phyloP scores from a whole-genome alignment of 371 early-diverging fungal genomes.

The Umbelopsis sp. region DNA sequence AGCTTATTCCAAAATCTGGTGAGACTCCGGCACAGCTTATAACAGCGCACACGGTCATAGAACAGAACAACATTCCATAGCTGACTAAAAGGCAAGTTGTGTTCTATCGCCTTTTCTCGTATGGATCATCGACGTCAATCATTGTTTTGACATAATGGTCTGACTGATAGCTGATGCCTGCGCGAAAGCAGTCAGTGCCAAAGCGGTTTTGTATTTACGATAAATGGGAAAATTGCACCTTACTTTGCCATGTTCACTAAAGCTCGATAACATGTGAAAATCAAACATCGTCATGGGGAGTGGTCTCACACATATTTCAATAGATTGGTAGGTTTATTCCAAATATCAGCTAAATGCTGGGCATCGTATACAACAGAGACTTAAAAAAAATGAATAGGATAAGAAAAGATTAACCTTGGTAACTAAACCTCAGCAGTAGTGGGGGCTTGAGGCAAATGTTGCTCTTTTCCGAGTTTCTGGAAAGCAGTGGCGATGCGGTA shows the following conservation, averaged over 20 bases:
- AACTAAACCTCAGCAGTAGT: constrained; percentile 3
- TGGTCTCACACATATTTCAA: not conserved
- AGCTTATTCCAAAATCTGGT: constrained; percentile 9
- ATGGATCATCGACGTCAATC: no score
- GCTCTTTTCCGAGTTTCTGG: constrained; percentile 21
- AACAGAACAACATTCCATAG: no score
- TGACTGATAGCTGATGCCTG: no score
- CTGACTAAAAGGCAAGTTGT: no score
- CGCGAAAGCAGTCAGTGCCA: no score
- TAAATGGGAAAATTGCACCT: no score
- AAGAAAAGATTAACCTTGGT: not conserved
- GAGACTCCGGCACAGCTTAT: not conserved
- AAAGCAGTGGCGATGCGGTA: constrained; percentile 33
- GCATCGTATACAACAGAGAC: constrained; percentile 4
- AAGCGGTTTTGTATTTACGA: no score
- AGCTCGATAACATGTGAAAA: constrained; percentile 1
- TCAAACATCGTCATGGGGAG: constrained; percentile 1
- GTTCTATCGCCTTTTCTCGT: no score
- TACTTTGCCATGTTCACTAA: not conserved
- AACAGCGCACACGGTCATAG: no score
- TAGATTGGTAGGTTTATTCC: constrained; percentile 4
- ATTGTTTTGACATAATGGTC: no score
- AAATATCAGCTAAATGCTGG: not conserved
- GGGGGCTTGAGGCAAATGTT: constrained; percentile 2
- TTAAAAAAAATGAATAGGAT: not conserved